phyloP scores from a whole-genome alignment of 176 grass and related monocot genomes.

The Ampelocalamus luodianensis region DNA sequence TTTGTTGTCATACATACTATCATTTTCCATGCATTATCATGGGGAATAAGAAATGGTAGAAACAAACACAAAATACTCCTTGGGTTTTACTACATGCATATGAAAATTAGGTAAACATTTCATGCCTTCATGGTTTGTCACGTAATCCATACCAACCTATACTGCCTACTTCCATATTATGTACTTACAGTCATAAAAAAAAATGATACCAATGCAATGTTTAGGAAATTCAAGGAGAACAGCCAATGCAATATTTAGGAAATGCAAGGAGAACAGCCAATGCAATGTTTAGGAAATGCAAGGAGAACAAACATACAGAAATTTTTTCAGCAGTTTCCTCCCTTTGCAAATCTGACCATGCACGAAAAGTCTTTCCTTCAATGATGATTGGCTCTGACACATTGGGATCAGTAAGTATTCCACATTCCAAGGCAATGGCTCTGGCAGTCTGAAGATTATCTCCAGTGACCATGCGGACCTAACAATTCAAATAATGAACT shows the following conservation, averaged over 20 bases:
- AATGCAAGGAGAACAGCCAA: constrained; percentile 43
- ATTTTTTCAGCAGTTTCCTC: constrained; percentile 75
- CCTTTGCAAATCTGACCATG: constrained; percentile 63
- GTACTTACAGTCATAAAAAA: background rate
- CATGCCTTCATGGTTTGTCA: too few species aligned
- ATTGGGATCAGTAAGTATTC: constrained; percentile 82
- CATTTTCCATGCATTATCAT: too few species aligned
- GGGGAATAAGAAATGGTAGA: too few species aligned
- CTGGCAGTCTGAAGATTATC: constrained; percentile 95
- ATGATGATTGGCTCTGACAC: constrained; percentile 70
- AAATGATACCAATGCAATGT: background rate
- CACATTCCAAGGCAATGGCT: constrained; percentile 95
- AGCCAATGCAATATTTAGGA: background rate
- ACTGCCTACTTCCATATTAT: background rate
- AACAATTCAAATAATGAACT: constrained; percentile 33
- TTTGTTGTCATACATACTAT: too few species aligned
- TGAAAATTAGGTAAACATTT: too few species aligned
- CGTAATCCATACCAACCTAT: background rate
- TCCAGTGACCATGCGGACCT: constrained; percentile 97
- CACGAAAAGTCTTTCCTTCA: constrained; percentile 78
- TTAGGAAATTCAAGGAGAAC: constrained; percentile 33
- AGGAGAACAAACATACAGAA: constrained; percentile 61
- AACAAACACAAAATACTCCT: too few species aligned
- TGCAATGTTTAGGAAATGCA: constrained; percentile 38
- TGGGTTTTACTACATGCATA: too few species aligned